Base-by-base conservation (phyloP, 139 green algal species). In the Mesostigma viride region DNA sequence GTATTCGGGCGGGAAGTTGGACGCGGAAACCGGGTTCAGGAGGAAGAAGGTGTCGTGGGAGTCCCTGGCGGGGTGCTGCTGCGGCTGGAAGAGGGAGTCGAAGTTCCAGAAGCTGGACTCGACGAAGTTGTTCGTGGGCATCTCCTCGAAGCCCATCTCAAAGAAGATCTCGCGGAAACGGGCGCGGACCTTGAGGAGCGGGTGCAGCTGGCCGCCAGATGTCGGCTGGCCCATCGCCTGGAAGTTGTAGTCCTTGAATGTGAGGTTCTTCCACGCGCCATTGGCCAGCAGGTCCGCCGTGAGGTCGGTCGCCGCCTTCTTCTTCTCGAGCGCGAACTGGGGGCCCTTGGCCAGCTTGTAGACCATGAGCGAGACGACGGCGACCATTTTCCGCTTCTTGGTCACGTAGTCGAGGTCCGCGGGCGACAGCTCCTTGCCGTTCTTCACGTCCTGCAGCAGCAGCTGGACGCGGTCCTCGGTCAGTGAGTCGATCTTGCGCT, bases 11-110 rank as follows among this genome's bases (percentile, higher is more conserved):
- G 95, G 60, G 3, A 35, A 75, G 34, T 68, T 63, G 34, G 68
- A 26, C 34, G 26, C 61, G 1, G 32, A 36, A 14, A 24, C 17
- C 14, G 17, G 40, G 17, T 17, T 17, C 5, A 47, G 70, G 11
- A 98, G 79, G 79, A 98, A 98, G 83, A 99, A 99, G 65, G 93
- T 99, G 85, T 99, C 93, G 72, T 99, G 93, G 0, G 93, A 91
- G 76, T 99, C 93, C 3, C 93, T 73, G 0, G 93, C 93, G 14
- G 93, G 93, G 79, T 99, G 93, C 83, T 89, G 87, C 83, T 99
- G 93, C 57, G 93, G 93, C 84, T 99, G 93, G 83, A 99, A 98
- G 14, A 99, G 86, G 8, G 86, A 87, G 74, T 99, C 93, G 75
- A 99, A 99, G 79, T 99, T 99, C 93, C 93, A 99, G 81, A 99